phyloP scores from a whole-genome alignment of 1,284 basidiomycete genomes.

The Cryptococcus hybrid region DNA sequence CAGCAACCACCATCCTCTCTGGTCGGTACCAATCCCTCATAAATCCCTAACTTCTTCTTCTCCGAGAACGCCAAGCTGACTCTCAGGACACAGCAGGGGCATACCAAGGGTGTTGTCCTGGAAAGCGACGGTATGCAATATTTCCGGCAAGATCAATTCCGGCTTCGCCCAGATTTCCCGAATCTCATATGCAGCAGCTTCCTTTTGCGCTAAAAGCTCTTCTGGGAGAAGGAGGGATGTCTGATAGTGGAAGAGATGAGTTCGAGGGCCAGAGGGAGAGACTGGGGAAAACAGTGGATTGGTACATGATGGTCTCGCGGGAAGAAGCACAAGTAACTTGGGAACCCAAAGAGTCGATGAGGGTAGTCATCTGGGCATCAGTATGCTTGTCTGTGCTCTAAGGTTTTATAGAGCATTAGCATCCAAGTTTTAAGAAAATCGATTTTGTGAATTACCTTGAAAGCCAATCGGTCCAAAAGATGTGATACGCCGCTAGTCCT shows the following conservation, averaged over 20 bases:
- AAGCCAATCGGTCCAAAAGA: conserved; percentile 92
- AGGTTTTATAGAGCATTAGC: neutral
- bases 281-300: conserved; percentile 88
- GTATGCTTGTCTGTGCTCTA: conserved; percentile 55
- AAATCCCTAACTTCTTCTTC: conserved; percentile 64
- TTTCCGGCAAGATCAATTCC: conserved; percentile 92
- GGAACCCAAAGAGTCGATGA: conserved; percentile 83
- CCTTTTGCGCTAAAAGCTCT: conserved; percentile 79
- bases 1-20: conserved; percentile 91
- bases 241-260: conserved; percentile 89
- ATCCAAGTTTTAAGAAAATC: neutral
- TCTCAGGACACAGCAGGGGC: conserved; percentile 81
- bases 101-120: conserved; percentile 78
- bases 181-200: conserved; percentile 90
- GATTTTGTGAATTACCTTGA: conserved; percentile 67
- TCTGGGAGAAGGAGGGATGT: conserved; percentile 73
- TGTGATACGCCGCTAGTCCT: conserved; percentile 80
- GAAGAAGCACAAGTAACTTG: conserved; percentile 91
- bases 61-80: conserved; percentile 71
- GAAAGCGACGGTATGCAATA: conserved; percentile 85
- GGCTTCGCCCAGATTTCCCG: conserved; percentile 85
- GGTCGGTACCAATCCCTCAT: conserved; percentile 86
- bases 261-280: conserved; percentile 76
- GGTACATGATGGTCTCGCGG: conserved; percentile 96
- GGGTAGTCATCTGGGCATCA: conserved; percentile 70